Percentiles rank a stretch among this genome's conserved stretches.
These are phyloP conservation scores for Ambrosia trifida DNA, from an alignment of 129 eudicot species.

Conservation along the genomic window DNA sequence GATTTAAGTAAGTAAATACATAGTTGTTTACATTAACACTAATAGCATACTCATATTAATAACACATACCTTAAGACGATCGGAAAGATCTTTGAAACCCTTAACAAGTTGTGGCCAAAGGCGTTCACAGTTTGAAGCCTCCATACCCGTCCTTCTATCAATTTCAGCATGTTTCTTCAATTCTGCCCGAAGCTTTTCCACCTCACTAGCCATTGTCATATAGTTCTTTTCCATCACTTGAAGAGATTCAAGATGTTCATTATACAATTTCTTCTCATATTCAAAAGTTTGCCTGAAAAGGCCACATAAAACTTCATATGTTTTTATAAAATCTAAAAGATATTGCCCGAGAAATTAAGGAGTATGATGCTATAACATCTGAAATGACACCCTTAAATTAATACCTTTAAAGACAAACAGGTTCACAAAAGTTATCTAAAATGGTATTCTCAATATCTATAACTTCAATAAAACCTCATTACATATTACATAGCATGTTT, in stretches of 20 bases:
- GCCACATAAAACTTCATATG: slow-evolving; percentile 1
- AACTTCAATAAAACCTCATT: background rate
- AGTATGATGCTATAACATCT: background rate
- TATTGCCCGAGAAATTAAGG: background rate
- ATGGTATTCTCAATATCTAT: background rate
- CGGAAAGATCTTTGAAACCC: slow-evolving; percentile 96
- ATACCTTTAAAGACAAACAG: background rate
- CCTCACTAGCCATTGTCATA: slow-evolving; percentile 86
- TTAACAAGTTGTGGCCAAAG: slow-evolving; percentile 95
- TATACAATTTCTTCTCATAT: slow-evolving; percentile 78
- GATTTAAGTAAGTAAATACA: slow-evolving; percentile 19
- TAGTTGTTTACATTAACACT: background rate
- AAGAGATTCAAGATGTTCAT: slow-evolving; percentile 93
- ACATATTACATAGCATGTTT: background rate
- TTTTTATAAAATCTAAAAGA: background rate
- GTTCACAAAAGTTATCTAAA: background rate
- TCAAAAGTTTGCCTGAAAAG: slow-evolving; percentile 77
- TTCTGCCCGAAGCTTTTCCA: slow-evolving; percentile 85
- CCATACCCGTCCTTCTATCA: slow-evolving; percentile 86
- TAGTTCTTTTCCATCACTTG: slow-evolving; percentile 98
- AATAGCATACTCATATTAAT: slow-evolving; percentile 30
- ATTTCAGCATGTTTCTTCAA: slow-evolving; percentile 60
- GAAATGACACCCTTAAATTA: background rate
- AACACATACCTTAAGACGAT: slow-evolving; percentile 77
- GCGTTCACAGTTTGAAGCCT: slow-evolving; percentile 82